Base-by-base conservation (phyloP, 2,329 filamentous ascomycete genomes). In the Aspergillus alliaceus region DNA sequence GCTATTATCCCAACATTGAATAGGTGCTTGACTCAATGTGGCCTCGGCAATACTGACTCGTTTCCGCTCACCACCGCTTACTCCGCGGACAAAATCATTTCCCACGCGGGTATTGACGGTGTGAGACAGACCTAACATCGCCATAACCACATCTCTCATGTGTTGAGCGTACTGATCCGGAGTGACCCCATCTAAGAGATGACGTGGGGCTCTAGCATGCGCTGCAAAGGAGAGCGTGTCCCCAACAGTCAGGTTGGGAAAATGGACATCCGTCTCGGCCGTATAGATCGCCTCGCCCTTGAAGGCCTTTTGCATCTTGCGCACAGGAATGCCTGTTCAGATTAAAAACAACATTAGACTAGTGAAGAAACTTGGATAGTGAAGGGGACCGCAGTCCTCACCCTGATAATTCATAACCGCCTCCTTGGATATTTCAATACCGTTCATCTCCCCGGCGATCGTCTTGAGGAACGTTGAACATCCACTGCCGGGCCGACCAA, bases 211-310 rank as follows among this genome's bases (percentile, higher is more conserved):
- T 25, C 81, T 76, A 6, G 90, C 88, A 18, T 84, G 80, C 4
- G 90, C 89, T 20, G 90, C 90, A 60, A 93, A 93, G 53, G 85
- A 87, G 47, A 93, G 80, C 1, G 90, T 95, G 66, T 93, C 88
- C 51, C 89, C 89, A 42, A 93, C 90, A 1, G 84, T 87, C 66
- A 95, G 76, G 77, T 88, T 85, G 20, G 90, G 89, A 72, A 93
- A 93, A 75, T 93, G 90, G 5, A 90, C 88, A 70, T 96, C 91
- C 34, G 90, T 87, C 72, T 95, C 90, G 58, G 90, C 90, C 0
- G 90, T 93, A 76, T 95, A 95, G 71, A 95, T 93, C 60, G 90
- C 90, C 75, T 96, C 91, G 63, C 91, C 91, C 27, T 90, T 87
- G 77, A 93, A 92, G 18, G 81, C 80, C 9, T 84, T 61, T 9